A percentile compares a stretch with the other conserved stretches of the same genome.
These are phyloP conservation scores for Kwoniella sp. DNA, from an alignment of 768 basidiomycete species.

Conservation along the genomic window DNA sequence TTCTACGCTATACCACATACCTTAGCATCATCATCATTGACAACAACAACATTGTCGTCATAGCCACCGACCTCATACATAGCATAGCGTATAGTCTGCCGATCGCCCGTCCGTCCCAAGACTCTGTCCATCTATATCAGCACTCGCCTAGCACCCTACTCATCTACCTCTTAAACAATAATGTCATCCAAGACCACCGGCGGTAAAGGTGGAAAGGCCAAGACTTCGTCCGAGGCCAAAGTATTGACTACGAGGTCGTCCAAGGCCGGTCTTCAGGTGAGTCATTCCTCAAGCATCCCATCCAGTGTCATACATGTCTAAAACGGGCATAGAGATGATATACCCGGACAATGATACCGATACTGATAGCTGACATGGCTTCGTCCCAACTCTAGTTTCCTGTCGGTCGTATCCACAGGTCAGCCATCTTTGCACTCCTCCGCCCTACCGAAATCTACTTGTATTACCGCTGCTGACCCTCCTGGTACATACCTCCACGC, in stretches of 20 bases:
- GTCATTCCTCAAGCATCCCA: too few relatives aligned
- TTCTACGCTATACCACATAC: background rate
- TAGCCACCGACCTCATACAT: too few relatives aligned
- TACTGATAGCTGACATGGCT: background rate
- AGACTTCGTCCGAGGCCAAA: conserved; percentile 56
- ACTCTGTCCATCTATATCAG: background rate
- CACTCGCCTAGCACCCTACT: background rate
- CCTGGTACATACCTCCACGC: background rate
- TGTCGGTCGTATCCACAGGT: conserved; percentile 96
- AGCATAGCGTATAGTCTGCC: too few relatives aligned
- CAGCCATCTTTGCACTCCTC: conserved; percentile 46
- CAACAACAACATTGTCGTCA: too few relatives aligned
- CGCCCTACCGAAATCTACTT: background rate
- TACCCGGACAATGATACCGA: background rate
- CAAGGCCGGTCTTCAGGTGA: conserved; percentile 84
- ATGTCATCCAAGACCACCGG: conserved; percentile 52
- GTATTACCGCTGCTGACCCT: background rate
- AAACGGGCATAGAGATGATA: background rate
- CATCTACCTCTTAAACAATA: conserved; percentile 1
- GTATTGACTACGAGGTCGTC: conserved; percentile 63
- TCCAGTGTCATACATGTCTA: too few relatives aligned
- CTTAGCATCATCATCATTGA: background rate
- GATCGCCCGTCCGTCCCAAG: too few relatives aligned
- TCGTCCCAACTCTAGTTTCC: conserved; percentile 67
- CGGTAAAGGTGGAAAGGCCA: conserved; percentile 57